phyloP scores from a whole-genome alignment of 2,329 filamentous ascomycete species.

The Spiromastix sp. region DNA sequence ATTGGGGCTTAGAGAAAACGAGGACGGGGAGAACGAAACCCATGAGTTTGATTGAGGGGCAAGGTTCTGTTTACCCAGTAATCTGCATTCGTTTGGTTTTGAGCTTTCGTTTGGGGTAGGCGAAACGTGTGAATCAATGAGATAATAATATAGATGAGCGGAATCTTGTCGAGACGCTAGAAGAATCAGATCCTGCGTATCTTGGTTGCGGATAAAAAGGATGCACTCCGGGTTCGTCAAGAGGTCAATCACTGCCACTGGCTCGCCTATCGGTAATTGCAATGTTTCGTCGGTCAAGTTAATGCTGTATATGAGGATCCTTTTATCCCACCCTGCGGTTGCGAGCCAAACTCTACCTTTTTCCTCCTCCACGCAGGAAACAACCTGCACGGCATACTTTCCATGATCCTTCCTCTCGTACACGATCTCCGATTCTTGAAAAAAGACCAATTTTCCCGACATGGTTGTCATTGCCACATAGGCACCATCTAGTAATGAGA shows the following conservation, averaged over 20 bases:
- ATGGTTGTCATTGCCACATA: constrained; percentile 46
- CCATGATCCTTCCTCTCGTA: constrained; percentile 45
- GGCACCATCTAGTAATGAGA: constrained; percentile 28
- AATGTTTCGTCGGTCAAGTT: not conserved
- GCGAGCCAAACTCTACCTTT: constrained; percentile 33
- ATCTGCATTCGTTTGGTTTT: constrained; percentile 19
- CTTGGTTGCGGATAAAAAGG: constrained; percentile 41
- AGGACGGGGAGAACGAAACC: constrained; percentile 52
- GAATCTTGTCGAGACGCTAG: constrained; percentile 48
- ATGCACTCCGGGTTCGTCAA: constrained; percentile 48
- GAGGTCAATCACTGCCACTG: constrained; percentile 19
- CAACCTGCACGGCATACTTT: constrained; percentile 49
- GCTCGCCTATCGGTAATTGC: constrained; percentile 17
- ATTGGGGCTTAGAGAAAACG: constrained; percentile 44
- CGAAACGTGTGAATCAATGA: constrained; percentile 11
- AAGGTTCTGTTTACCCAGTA: constrained; percentile 49
- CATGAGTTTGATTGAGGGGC: constrained; percentile 55
- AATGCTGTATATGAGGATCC: constrained; percentile 41
- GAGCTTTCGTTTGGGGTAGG: constrained; percentile 1
- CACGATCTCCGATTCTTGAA: constrained; percentile 33
- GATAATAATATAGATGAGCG: constrained; percentile 48
- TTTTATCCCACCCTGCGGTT: constrained; percentile 53
- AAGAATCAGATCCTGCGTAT: constrained; percentile 38
- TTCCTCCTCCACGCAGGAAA: constrained; percentile 24
- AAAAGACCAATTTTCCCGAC: constrained; percentile 44